Conservation (phyloP, 1,284 basidiomycete species). For the Laetiporus sulphureus region DNA sequence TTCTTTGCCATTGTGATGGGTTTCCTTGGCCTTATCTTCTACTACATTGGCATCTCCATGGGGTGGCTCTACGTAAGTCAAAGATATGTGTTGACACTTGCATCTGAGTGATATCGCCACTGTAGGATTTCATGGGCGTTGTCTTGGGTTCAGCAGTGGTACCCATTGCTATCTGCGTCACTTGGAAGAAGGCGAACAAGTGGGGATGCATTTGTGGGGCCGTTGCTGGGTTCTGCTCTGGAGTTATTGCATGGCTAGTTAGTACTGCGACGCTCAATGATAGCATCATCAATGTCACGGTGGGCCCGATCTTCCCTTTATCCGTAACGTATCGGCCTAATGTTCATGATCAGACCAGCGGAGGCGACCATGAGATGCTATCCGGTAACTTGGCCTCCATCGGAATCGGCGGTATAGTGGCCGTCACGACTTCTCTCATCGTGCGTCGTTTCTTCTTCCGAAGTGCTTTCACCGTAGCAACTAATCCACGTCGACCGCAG, state of each 20-base stretch:
- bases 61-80: constrained; percentile 73
- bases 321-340: too few species aligned
- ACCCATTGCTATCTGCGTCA: constrained; percentile 80
- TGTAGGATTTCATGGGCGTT: constrained; percentile 75
- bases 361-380: constrained; percentile 77
- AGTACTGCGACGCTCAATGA: constrained; percentile 67
- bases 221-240: constrained; percentile 63
- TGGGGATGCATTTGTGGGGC: constrained; percentile 72
- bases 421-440: constrained; percentile 55
- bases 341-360: constrained; percentile 35
- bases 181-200: constrained; percentile 81
- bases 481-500: constrained; percentile 30
- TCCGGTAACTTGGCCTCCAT: constrained; percentile 87
- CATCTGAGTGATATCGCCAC: not conserved
- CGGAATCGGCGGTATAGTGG: constrained; percentile 73
- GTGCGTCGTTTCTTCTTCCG: constrained; percentile 28
- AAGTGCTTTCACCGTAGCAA: not conserved
- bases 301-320: too few species aligned
- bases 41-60: constrained; percentile 85
- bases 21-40: constrained; percentile 80
- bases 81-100: not conserved
- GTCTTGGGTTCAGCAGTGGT: constrained; percentile 81
- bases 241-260: constrained; percentile 80
- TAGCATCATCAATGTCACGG: constrained; percentile 67
- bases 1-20: constrained; percentile 78